These are phyloP conservation scores for Exophiala dermatitidis DNA, from an alignment of 2,329 filamentous ascomycete species.

Conservation along the genomic window DNA sequence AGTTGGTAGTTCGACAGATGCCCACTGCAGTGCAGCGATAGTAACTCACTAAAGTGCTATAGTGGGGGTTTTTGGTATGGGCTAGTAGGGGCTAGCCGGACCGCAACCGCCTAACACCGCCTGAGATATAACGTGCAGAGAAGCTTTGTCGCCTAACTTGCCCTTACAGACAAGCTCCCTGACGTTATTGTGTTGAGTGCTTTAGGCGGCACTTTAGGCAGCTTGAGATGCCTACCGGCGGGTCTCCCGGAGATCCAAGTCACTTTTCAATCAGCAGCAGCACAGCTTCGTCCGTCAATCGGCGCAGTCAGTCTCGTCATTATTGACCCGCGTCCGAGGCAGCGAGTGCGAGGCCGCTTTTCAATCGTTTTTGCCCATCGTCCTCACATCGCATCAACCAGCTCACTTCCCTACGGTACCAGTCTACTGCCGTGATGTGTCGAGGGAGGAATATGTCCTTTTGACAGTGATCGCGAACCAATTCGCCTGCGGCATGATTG, in stretches of 20 bases:
- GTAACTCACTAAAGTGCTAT: too few species aligned
- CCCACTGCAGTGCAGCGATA: neutral
- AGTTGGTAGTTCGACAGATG: neutral
- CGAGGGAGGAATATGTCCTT: slow-evolving; percentile 5
- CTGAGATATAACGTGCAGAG: neutral
- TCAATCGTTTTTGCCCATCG: neutral
- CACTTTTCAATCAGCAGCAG: neutral
- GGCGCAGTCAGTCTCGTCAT: neutral
- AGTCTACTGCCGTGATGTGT: slow-evolving; percentile 13
- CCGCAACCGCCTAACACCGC: too few species aligned
- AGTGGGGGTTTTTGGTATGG: too few species aligned
- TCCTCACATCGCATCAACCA: neutral
- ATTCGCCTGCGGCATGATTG: slow-evolving; percentile 25
- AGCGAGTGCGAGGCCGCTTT: neutral
- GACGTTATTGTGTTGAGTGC: neutral
- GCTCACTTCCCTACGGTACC: neutral
- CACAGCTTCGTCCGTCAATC: neutral
- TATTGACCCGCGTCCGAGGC: slow-evolving; percentile 1
- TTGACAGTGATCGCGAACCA: neutral
- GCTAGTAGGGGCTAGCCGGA: too few species aligned
- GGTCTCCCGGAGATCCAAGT: neutral
- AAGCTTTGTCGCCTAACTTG: neutral
- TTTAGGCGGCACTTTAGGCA: too few species aligned
- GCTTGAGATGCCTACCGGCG: neutral
- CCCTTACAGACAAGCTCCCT: neutral